Evolutionary conservation across 2,329 filamentous ascomycete species (phyloP).

Genomic region (Aureobasidium musti): DNA sequence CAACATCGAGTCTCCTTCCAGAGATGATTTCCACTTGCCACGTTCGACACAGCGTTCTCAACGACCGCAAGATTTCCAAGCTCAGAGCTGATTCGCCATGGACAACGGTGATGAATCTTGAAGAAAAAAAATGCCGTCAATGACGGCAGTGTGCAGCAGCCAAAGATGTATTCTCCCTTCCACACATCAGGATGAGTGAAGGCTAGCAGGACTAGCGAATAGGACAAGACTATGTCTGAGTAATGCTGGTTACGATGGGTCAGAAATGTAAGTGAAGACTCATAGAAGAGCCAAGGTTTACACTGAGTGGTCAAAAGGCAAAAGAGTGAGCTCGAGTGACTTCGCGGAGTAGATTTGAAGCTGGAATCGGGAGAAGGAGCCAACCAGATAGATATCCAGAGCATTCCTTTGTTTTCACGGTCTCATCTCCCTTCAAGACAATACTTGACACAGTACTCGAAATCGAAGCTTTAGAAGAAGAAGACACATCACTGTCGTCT

Average conservation of each 20-base stretch:
- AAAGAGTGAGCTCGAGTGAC: neutral
- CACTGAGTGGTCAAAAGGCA: slow-evolving; percentile 1
- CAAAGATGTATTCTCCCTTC: neutral
- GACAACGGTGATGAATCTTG: neutral
- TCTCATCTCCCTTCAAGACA: slow-evolving; percentile 4
- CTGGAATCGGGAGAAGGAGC: neutral
- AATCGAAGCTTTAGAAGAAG: neutral
- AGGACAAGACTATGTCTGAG: neutral
- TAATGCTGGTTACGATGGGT: neutral
- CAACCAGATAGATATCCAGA: neutral
- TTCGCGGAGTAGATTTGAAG: neutral
- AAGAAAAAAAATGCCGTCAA: neutral
- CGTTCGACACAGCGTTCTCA: slow-evolving; percentile 7
- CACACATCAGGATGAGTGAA: neutral
- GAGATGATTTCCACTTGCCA: neutral
- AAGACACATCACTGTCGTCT: neutral
- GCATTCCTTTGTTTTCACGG: slow-evolving; percentile 2
- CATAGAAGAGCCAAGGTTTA: neutral
- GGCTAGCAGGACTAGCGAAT: neutral
- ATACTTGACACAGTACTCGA: slow-evolving; percentile 12
- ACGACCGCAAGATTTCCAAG: neutral
- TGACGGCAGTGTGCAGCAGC: slow-evolving; percentile 26
- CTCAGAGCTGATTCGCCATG: neutral
- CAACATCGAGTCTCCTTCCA: neutral
- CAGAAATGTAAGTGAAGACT: neutral